Conservation (phyloP, 257 asterid species). For the Petunia secreta region DNA sequence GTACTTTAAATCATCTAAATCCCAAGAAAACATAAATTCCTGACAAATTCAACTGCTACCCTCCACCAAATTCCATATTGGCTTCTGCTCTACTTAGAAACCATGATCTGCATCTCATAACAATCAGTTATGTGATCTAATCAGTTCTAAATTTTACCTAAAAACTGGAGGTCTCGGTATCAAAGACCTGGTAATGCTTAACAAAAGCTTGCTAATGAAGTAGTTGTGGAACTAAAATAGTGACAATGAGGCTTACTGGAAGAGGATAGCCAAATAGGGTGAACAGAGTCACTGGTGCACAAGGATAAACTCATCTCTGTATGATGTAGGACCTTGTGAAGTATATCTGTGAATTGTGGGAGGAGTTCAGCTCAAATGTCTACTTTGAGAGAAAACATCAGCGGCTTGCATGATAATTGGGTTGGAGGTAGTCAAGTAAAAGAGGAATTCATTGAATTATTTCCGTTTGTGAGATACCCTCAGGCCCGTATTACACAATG, state of each 20-base stretch:
- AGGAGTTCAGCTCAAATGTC: neutral
- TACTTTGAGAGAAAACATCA: neutral
- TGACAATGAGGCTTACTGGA: neutral
- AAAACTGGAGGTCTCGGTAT: neutral
- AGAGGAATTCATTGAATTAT: neutral
- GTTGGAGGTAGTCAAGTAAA: neutral
- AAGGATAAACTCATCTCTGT: neutral
- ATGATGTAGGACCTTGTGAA: neutral
- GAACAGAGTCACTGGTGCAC: neutral
- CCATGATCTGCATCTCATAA: neutral
- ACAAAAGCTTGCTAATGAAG: neutral
- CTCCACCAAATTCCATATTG: neutral
- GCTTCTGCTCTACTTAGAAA: neutral
- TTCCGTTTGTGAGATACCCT: neutral
- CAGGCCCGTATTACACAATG: neutral
- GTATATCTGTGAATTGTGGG: neutral
- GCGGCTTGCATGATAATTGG: neutral
- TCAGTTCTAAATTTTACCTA: neutral
- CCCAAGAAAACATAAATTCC: neutral
- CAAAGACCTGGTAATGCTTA: neutral
- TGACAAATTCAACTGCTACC: neutral
- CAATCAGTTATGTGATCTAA: neutral
- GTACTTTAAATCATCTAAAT: neutral
- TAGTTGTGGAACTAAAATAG: neutral
- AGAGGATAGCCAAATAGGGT: neutral